Conservation (phyloP, 1,139 yeast genomes). For the Candida mesenterica region DNA sequence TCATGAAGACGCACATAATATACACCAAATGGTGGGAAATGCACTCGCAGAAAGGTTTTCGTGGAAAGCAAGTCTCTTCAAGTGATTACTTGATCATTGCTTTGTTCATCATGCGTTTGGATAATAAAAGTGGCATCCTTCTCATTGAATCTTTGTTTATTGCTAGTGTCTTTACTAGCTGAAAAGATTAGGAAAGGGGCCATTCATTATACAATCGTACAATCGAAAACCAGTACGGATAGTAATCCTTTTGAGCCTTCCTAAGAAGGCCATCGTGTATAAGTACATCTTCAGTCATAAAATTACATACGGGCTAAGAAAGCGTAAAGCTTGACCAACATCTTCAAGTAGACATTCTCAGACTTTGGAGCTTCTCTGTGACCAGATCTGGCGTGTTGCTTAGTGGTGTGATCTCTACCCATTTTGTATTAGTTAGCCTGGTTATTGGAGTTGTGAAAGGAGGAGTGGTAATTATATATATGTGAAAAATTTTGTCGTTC, state of each 20-base stretch:
- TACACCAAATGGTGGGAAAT: too few species aligned
- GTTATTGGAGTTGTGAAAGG: constrained; percentile 15
- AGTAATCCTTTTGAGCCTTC: too few species aligned
- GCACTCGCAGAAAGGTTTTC: constrained; percentile 59
- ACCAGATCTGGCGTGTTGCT: constrained; percentile 94
- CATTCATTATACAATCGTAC: too few species aligned
- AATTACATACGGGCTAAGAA: constrained; percentile 96
- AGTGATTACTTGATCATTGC: too few species aligned
- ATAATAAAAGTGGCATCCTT: too few species aligned
- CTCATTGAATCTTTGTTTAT: constrained; percentile 1
- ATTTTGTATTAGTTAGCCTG: constrained; percentile 40
- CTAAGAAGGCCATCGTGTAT: too few species aligned
- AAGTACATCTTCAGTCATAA: neutral
- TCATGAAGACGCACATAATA: constrained; percentile 53
- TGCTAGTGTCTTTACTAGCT: constrained; percentile 17
- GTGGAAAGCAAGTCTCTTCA: neutral
- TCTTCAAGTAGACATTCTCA: constrained; percentile 96
- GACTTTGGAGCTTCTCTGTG: constrained; percentile 99
- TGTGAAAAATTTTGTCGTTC: constrained; percentile 6
- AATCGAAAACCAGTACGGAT: neutral
- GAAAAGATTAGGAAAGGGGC: too few species aligned
- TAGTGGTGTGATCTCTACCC: constrained; percentile 98
- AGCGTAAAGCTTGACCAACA: constrained; percentile 96
- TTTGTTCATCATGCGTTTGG: too few species aligned
- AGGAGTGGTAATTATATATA: constrained; percentile 3